Percentiles rank a stretch among this genome's conserved stretches.
Conservation (phyloP, 2,329 filamentous ascomycete genomes). For the Chrysosporium keratinophilum region DNA sequence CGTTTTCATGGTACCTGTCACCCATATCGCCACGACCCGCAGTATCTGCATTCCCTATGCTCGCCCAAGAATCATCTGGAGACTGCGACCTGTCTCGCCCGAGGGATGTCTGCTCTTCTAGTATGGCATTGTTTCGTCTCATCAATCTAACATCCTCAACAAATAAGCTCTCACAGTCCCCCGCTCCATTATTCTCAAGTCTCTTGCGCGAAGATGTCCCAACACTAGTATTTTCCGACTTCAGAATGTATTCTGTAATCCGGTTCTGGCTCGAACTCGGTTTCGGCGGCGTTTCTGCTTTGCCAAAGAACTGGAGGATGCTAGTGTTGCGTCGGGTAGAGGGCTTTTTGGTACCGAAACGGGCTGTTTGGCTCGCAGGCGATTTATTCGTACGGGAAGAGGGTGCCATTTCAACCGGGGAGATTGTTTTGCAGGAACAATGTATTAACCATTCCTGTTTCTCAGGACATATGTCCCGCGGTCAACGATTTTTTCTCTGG, state of each 20-base stretch:
- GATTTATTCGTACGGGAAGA: slow-evolving; percentile 5
- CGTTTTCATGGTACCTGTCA: slow-evolving; percentile 27
- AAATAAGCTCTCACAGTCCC: slow-evolving; percentile 25
- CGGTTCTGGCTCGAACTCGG: slow-evolving; percentile 43
- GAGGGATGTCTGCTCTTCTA: background rate
- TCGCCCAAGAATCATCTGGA: slow-evolving; percentile 30
- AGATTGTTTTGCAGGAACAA: background rate
- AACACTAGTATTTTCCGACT: slow-evolving; percentile 22
- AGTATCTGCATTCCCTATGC: slow-evolving; percentile 1
- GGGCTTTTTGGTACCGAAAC: background rate
- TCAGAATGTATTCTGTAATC: slow-evolving; percentile 40
- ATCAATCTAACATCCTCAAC: slow-evolving; percentile 24
- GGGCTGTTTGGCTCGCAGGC: background rate
- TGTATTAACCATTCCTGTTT: background rate
- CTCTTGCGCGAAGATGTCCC: background rate
- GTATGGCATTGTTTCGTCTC: slow-evolving; percentile 13
- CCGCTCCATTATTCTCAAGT: background rate
- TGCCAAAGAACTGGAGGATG: slow-evolving; percentile 67
- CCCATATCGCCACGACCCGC: slow-evolving; percentile 15
- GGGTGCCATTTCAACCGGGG: background rate
- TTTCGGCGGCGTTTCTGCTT: slow-evolving; percentile 46
- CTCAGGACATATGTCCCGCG: background rate
- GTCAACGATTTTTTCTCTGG: too few relatives aligned
- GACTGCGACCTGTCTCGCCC: slow-evolving; percentile 20
- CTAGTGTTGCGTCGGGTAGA: slow-evolving; percentile 44